Evolutionary conservation across 345 rosid species (phyloP).

Genomic region (Garcia nutans): DNA sequence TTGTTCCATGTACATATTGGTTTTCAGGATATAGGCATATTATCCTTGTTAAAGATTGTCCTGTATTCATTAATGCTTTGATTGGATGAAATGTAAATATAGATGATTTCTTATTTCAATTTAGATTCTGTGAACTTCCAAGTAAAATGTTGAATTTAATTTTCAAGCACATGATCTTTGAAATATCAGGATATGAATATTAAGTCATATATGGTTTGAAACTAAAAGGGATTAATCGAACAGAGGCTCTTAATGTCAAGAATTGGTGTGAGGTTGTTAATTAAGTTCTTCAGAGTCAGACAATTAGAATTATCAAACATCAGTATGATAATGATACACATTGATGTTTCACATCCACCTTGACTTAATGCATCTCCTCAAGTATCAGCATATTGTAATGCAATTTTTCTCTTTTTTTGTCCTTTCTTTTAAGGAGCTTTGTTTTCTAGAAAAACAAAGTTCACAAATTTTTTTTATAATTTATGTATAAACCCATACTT

Average conservation of each 20-base stretch:
- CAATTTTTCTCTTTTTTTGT: neutral
- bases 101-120: slow-evolving; percentile 14
- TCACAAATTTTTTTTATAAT: too few species aligned
- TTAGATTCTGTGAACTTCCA: neutral
- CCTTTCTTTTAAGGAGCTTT: too few species aligned
- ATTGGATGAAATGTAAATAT: slow-evolving; percentile 31
- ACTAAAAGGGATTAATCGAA: neutral
- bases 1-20: slow-evolving; percentile 48
- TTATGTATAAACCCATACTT: too few species aligned
- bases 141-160: neutral
- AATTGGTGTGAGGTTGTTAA: neutral
- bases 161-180: neutral
- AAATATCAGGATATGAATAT: neutral
- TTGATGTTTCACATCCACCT: neutral
- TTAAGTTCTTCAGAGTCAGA: neutral
- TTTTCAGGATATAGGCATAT: slow-evolving; percentile 33
- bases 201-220: neutral
- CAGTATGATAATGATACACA: neutral
- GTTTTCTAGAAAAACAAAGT: too few species aligned
- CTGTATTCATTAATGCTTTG: slow-evolving; percentile 35
- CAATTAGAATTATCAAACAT: neutral
- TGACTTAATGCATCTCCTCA: neutral
- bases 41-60: slow-evolving; percentile 24
- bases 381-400: neutral
- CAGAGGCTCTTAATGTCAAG: neutral